Conservation (phyloP, 169 alveolate species). For the Plasmodium reichenowi region DNA sequence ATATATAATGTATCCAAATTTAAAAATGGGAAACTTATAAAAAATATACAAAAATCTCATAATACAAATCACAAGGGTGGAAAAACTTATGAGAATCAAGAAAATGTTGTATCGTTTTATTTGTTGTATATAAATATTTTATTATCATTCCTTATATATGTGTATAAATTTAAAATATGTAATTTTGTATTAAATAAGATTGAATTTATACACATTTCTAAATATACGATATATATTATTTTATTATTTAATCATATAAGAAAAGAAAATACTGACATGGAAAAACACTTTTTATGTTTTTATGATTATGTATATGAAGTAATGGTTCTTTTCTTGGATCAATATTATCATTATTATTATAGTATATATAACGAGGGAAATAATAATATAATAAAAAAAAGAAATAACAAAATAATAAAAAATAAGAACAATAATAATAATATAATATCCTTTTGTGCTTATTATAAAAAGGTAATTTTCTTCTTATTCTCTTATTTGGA, state of each 20-base stretch:
- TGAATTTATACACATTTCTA: conserved; percentile 21
- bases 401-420: too few species aligned
- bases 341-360: neutral
- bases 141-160: conserved; percentile 32
- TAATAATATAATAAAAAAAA: neutral
- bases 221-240: conserved; percentile 30
- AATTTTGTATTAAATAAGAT: conserved; percentile 13
- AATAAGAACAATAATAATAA: too few species aligned
- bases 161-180: conserved; percentile 34
- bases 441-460: neutral
- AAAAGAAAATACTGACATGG: neutral
- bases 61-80: too few species aligned
- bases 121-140: conserved; percentile 24
- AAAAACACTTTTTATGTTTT: conserved; percentile 17
- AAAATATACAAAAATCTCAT: too few species aligned
- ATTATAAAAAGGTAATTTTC: conserved; percentile 17
- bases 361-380: too few species aligned
- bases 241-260: conserved; percentile 12
- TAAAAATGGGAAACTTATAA: too few species aligned
- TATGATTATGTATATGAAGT: conserved; percentile 57
- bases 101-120: neutral
- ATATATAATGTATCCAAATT: too few species aligned
- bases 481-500: conserved; percentile 12
- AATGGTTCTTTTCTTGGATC: neutral
- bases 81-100: neutral